Evolutionary conservation across 2,329 filamentous ascomycete genomes (phyloP).

Genomic region (Sarocladium oryzae): DNA sequence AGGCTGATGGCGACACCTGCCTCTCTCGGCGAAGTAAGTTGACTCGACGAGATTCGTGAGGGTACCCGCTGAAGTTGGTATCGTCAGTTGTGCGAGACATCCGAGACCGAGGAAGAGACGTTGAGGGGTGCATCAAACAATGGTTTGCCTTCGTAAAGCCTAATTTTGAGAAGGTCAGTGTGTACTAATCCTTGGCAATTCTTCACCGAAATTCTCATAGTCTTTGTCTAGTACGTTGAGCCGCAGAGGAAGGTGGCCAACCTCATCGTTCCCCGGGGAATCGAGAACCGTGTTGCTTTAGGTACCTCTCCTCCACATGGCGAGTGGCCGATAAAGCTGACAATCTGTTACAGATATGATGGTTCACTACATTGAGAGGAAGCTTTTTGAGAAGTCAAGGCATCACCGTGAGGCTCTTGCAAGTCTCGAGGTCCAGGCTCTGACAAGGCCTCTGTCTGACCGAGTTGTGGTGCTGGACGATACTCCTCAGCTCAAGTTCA

Average conservation of each 20-base stretch:
- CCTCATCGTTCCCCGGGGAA: conserved; percentile 88
- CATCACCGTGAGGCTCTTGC: conserved; percentile 74
- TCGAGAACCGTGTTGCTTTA: conserved; percentile 92
- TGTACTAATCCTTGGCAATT: too few species aligned
- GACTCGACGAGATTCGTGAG: background rate
- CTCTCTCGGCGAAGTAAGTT: conserved; percentile 75
- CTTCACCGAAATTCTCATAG: too few species aligned
- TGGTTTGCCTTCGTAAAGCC: conserved; percentile 97
- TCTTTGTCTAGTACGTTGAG: conserved; percentile 60
- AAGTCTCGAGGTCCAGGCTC: conserved; percentile 65
- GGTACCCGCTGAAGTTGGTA: conserved; percentile 8
- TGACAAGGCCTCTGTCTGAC: conserved; percentile 64
- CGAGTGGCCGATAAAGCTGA: background rate
- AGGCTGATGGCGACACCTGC: conserved; percentile 92
- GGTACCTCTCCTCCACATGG: conserved; percentile 31
- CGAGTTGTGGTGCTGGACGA: conserved; percentile 69
- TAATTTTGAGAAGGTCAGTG: conserved; percentile 71
- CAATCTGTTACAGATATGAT: conserved; percentile 64
- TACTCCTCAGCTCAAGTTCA: conserved; percentile 75
- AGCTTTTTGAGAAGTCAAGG: conserved; percentile 76
- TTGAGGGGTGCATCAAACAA: conserved; percentile 95
- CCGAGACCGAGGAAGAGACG: conserved; percentile 78
- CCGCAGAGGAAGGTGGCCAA: conserved; percentile 89
- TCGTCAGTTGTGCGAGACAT: conserved; percentile 74
- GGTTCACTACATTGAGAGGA: conserved; percentile 84